Evolutionary conservation across 306 rosid genomes (phyloP).

Genomic region (Fagus sylvatica): DNA sequence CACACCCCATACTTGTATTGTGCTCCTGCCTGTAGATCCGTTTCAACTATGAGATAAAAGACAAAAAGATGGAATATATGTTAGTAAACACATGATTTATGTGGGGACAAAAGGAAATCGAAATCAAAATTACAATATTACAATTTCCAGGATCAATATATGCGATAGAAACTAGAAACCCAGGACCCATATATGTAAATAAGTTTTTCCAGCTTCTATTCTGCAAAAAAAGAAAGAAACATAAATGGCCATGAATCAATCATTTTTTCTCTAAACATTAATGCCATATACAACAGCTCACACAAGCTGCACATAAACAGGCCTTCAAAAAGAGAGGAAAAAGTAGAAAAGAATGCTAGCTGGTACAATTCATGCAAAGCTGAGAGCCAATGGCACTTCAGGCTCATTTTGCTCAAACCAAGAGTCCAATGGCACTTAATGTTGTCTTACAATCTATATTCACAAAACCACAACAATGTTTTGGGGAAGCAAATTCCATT

Average conservation of each 20-base stretch:
- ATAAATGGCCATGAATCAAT: slow-evolving; percentile 21
- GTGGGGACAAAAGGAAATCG: slow-evolving; percentile 21
- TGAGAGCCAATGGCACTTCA: background rate
- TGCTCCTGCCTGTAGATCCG: slow-evolving; percentile 96
- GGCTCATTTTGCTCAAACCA: background rate
- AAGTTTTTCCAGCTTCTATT: slow-evolving; percentile 91
- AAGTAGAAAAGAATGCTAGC: background rate
- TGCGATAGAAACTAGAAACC: slow-evolving; percentile 97
- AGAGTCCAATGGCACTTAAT: background rate
- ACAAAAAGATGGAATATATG: slow-evolving; percentile 15
- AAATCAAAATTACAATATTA: slow-evolving; percentile 40
- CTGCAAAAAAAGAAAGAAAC: slow-evolving; percentile 50
- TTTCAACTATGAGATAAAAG: slow-evolving; percentile 68
- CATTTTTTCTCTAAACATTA: slow-evolving; percentile 10
- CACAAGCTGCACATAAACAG: background rate
- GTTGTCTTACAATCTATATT: background rate
- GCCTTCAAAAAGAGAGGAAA: background rate
- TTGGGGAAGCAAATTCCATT: background rate
- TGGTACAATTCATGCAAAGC: background rate
- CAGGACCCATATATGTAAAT: slow-evolving; percentile 94
- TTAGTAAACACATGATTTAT: slow-evolving; percentile 2
- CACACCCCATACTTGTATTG: slow-evolving; percentile 82
- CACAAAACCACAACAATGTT: background rate
- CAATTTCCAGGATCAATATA: slow-evolving; percentile 99
- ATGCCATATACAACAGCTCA: background rate